Conservation (phyloP, 805 yeast species). For the Candida endomychidarum region DNA sequence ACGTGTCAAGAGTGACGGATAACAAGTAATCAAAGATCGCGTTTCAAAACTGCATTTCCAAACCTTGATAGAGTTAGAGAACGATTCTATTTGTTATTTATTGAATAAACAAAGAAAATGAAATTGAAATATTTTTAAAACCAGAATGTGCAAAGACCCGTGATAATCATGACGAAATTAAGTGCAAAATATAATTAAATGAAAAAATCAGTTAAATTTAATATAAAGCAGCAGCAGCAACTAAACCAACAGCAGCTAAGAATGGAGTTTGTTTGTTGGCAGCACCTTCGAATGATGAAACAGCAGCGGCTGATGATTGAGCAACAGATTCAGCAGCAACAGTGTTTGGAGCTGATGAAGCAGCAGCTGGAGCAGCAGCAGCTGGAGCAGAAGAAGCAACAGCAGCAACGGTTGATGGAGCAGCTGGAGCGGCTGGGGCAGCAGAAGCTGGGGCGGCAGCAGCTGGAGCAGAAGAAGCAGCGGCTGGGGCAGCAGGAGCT, state of each 20-base stretch:
- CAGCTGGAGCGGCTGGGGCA: slow-evolving; percentile 8
- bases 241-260: slow-evolving; percentile 17
- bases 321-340: slow-evolving; percentile 14
- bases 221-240: slow-evolving; percentile 24
- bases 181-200: slow-evolving; percentile 1
- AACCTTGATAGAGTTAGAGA: neutral
- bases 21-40: no score
- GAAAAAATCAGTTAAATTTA: slow-evolving; percentile 2
- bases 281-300: slow-evolving; percentile 19
- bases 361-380: slow-evolving; percentile 13
- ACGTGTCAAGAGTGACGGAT: neutral
- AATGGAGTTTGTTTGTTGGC: slow-evolving; percentile 19
- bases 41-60: no score
- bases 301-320: slow-evolving; percentile 8
- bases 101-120: slow-evolving; percentile 6
- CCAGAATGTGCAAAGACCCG: slow-evolving; percentile 11
- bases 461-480: slow-evolving; percentile 11
- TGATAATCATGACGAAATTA: slow-evolving; percentile 8
- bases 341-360: slow-evolving; percentile 16
- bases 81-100: neutral
- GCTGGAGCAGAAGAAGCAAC: slow-evolving; percentile 15
- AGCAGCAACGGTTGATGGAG: slow-evolving; percentile 14
- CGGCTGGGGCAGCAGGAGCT: slow-evolving; percentile 7
- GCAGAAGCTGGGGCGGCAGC: slow-evolving; percentile 12
- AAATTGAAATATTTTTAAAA: slow-evolving; percentile 7